A percentile compares a stretch with the other conserved stretches of the same genome.
These are phyloP conservation scores for Fusarium xyrophilum DNA, from an alignment of 2,329 filamentous ascomycete genomes.

Conservation along the genomic window DNA sequence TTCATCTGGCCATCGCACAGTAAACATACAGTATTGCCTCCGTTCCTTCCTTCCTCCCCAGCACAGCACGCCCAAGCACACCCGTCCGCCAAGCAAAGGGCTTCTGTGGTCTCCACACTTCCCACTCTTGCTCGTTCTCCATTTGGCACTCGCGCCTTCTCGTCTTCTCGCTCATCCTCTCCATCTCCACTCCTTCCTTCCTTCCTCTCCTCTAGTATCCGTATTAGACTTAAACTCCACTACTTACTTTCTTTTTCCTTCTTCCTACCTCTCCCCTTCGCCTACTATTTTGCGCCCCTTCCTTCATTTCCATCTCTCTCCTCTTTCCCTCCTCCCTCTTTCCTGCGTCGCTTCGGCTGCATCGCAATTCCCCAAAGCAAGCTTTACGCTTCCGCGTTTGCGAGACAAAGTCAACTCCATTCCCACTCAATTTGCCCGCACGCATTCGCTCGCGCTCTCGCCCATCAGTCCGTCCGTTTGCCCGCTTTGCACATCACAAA, in stretches of 20 bases:
- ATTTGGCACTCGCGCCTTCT: slow-evolving; percentile 30
- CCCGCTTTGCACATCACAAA: slow-evolving; percentile 24
- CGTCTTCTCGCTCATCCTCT: slow-evolving; percentile 2
- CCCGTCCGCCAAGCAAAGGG: slow-evolving; percentile 36
- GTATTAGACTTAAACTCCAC: slow-evolving; percentile 41
- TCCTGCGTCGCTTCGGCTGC: slow-evolving; percentile 41
- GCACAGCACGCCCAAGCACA: slow-evolving; percentile 28
- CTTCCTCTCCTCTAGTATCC: slow-evolving; percentile 44
- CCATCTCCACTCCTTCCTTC: slow-evolving; percentile 37
- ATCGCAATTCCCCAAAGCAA: slow-evolving; percentile 6
- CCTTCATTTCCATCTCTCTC: slow-evolving; percentile 43
- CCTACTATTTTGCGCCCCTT: slow-evolving; percentile 42
- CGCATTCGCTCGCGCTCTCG: slow-evolving; percentile 17
- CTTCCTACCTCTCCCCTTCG: slow-evolving; percentile 36
- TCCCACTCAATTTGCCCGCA: slow-evolving; percentile 27
- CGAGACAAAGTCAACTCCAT: slow-evolving; percentile 32
- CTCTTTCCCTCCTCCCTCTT: slow-evolving; percentile 38
- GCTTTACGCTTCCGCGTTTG: slow-evolving; percentile 31
- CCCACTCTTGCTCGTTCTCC: slow-evolving; percentile 17
- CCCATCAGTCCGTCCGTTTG: slow-evolving; percentile 4
- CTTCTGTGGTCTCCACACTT: slow-evolving; percentile 19
- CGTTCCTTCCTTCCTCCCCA: slow-evolving; percentile 32
- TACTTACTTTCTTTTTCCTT: slow-evolving; percentile 43
- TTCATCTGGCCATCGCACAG: slow-evolving; percentile 10
- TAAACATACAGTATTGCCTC: slow-evolving; percentile 25